Evolutionary conservation across 2,329 filamentous ascomycete genomes (phyloP).

Genomic region (Colletotrichum zoysiae): DNA sequence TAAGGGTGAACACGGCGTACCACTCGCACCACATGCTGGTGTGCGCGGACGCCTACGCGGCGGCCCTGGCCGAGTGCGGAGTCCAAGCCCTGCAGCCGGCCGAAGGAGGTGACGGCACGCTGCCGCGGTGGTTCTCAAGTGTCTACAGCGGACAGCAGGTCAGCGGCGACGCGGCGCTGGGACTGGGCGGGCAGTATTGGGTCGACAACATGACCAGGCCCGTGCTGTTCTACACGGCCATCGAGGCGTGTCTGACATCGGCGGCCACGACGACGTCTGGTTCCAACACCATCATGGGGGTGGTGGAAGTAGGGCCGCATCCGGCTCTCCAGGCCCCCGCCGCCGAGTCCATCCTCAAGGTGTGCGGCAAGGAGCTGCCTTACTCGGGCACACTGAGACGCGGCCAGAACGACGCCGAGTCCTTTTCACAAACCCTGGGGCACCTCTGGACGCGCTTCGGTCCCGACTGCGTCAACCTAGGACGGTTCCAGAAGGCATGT

Average conservation of each 20-base stretch:
- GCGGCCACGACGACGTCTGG: slow-evolving; percentile 43
- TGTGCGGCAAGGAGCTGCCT: slow-evolving; percentile 40
- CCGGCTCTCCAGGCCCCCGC: slow-evolving; percentile 56
- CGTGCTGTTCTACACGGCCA: no score
- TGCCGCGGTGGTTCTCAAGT: slow-evolving; percentile 2
- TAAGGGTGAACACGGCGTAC: slow-evolving; percentile 48
- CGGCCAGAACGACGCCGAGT: slow-evolving; percentile 42
- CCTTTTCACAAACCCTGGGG: slow-evolving; percentile 39
- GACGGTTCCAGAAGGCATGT: not conserved
- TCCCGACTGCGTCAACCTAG: not conserved
- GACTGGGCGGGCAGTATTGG: slow-evolving; percentile 45
- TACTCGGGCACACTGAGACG: slow-evolving; percentile 45
- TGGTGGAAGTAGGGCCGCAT: slow-evolving; percentile 52
- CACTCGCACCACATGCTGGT: slow-evolving; percentile 48
- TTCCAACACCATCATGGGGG: slow-evolving; percentile 32
- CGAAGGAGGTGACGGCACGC: not conserved
- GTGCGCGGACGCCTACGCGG: not conserved
- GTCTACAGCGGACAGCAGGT: not conserved
- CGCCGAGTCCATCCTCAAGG: slow-evolving; percentile 45
- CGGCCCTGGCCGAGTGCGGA: not conserved
- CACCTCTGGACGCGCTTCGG: slow-evolving; percentile 42
- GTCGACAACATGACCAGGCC: not conserved
- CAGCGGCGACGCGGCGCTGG: not conserved
- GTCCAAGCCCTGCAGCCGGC: not conserved
- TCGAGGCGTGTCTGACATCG: no score